Conservation (phyloP, 371 early-diverging fungal genomes). For the Nosema muscidifuracis region DNA sequence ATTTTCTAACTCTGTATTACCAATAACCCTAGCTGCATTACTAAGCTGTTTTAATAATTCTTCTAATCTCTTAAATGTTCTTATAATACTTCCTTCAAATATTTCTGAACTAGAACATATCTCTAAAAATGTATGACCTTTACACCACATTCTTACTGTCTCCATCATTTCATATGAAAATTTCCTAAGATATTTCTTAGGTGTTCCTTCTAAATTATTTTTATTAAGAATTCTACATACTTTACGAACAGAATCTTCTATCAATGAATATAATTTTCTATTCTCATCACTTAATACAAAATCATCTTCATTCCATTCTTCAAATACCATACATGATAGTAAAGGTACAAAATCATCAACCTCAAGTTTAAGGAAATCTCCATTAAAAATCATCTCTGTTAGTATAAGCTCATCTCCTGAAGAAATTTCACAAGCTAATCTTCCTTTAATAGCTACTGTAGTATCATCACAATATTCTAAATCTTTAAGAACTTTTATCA, state of each 20-base stretch:
- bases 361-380: slow-evolving; percentile 82
- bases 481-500: slow-evolving; percentile 59
- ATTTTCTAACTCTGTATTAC: slow-evolving; percentile 85
- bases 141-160: slow-evolving; percentile 89
- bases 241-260: slow-evolving; percentile 76
- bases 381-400: slow-evolving; percentile 96
- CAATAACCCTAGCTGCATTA: slow-evolving; percentile 84
- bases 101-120: slow-evolving; percentile 88
- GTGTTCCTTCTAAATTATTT: slow-evolving; percentile 70
- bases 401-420: slow-evolving; percentile 89
- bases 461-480: slow-evolving; percentile 58
- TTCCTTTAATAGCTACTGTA: slow-evolving; percentile 76
- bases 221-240: slow-evolving; percentile 77
- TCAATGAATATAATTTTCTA: slow-evolving; percentile 68
- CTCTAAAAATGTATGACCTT: slow-evolving; percentile 82
- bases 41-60: slow-evolving; percentile 88
- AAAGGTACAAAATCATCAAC: slow-evolving; percentile 80
- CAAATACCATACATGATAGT: slow-evolving; percentile 83
- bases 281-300: slow-evolving; percentile 69
- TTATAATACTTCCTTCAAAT: slow-evolving; percentile 92
- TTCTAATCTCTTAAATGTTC: slow-evolving; percentile 84
- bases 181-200: slow-evolving; percentile 65
- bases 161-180: slow-evolving; percentile 76
- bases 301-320: slow-evolving; percentile 67
- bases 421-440: slow-evolving; percentile 96